Evolutionary conservation across 2,329 filamentous ascomycete species (phyloP), one percentile per base, ranked within the genome.

Genomic region (Diplodia scrobiculata): DNA sequence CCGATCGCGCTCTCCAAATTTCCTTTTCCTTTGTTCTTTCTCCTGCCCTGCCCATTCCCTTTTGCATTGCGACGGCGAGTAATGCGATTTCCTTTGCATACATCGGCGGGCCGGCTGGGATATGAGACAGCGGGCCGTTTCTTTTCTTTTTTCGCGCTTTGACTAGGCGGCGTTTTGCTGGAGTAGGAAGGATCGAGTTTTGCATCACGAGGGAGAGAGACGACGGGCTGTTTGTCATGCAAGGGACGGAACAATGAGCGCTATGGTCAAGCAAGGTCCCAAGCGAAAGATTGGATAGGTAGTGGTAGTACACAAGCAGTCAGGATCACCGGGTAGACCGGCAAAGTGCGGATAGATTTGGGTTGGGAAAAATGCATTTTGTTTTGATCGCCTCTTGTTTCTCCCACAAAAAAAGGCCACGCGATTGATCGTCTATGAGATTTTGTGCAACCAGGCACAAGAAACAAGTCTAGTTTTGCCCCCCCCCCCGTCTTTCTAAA

Each of bases 331-430:
- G 32, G 25, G 17, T n/a, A 17, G 14, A 45, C 17, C 38, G 17
- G 27, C 25, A 25, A 27, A 36, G 41, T 60, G 4, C 45, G n/a
- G 58, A 29, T 62, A 50, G 45, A 60, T 17, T 62, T 13, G 29
- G 41, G 36, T 2, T n/a, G 19, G 5, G 3, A 4, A 0, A 19
- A 62, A 34, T 60, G 11, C 25, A 48, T 19, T 34, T 34, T 11
- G 6, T 5, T 38, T 60, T 50, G 21, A 11, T 60, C 25, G 9
- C 34, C 14, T 32, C 25, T 25, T 25, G 25, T 25, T 29, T 11
- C 27, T 7, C 14, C 17, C 3, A 27, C 3, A 4, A 13, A 36
- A 10, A 10, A 14, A 36, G 5, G 11, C 19, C 25, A 45, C 13
- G 14, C 14, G 41, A n/a, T 50, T 25, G 25, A 25, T 25, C 25